Evolutionary conservation across 352 stramenopile genomes (phyloP), one percentile per base, ranked within the genome.

Genomic region (Phytophthora tentaculata): DNA sequence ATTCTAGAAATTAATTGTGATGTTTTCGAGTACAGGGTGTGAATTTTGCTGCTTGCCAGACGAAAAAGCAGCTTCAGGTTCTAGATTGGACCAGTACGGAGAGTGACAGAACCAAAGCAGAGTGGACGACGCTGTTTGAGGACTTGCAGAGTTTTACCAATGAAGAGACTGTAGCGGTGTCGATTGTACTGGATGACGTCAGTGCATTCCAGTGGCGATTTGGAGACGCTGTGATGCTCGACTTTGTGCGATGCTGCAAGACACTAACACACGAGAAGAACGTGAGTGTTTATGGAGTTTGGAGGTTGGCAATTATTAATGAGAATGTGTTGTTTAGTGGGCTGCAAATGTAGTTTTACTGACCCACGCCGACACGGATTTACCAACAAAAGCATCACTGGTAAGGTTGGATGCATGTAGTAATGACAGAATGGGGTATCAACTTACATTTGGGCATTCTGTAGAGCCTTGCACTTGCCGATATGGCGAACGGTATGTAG

Each of bases 241-340:
- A 77, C 12, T 91, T 94, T 59, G 72, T 88, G 22, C 82, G 86
- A 22, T 88, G 80, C 64, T 90, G 79, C 61, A 88, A 88, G 51
- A 77, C 83, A 13, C 61, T 94, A 26, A 88, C 83, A 0, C 72
- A 80, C 37, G 19, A 73, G 17, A 78, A 61, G 10, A 83, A 89
- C 9, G 81, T 86, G 26, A 48, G 56, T 45, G 1, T 35, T 8
- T 41, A 20, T 22, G 41, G 24, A 17, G 56, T 26, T 43, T 75
- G 16, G 22, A 47, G n/a, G 6, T 60, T 32, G 53, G 39, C 3
- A 24, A 28, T 55, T n/a, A 6, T 4, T 24, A 20, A 13, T 76
- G 22, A 61, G 48, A 23, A 0, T 52, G 20, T 51, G 22, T 35
- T 17, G 16, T 53, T 22, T 57, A 88, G 79, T 64, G 69, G 26